These are phyloP conservation scores for Ustilago trichophora DNA, from an alignment of 1,284 basidiomycete species.

Conservation along the genomic window DNA sequence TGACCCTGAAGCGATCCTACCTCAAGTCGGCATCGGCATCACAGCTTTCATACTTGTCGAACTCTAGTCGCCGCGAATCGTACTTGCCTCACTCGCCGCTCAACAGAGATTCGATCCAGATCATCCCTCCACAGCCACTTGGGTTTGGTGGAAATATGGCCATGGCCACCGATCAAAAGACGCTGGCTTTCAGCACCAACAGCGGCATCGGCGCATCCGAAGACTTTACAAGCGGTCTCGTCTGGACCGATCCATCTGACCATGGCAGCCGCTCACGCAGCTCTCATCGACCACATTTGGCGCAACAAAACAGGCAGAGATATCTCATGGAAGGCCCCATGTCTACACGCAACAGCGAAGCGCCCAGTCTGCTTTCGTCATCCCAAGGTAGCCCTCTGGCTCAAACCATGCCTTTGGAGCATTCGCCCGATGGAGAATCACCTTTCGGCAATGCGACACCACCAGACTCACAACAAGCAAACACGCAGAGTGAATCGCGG, in stretches of 20 bases:
- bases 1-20: slow-evolving; percentile 53
- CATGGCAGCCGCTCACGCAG: neutral
- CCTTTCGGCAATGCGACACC: neutral
- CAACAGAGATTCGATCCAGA: slow-evolving; percentile 57
- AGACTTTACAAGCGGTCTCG: slow-evolving; percentile 44
- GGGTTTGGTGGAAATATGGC: slow-evolving; percentile 56
- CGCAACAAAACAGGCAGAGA: slow-evolving; percentile 19
- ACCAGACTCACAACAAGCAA: slow-evolving; percentile 3
- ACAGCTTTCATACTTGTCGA: slow-evolving; percentile 28
- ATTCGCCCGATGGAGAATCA: neutral
- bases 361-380: slow-evolving; percentile 12
- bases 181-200: slow-evolving; percentile 51
- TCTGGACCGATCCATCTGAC: slow-evolving; percentile 32
- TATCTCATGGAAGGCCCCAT: slow-evolving; percentile 30
- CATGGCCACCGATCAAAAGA: slow-evolving; percentile 52
- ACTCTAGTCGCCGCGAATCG: slow-evolving; percentile 37
- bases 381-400: slow-evolving; percentile 12
- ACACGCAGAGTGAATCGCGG: neutral
- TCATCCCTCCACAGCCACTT: slow-evolving; percentile 57
- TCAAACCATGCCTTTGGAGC: neutral
- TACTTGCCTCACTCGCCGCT: slow-evolving; percentile 57
- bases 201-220: slow-evolving; percentile 51
- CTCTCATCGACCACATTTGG: slow-evolving; percentile 6
- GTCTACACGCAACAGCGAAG: slow-evolving; percentile 22
- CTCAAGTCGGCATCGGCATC: slow-evolving; percentile 34